Base-by-base conservation (phyloP, 2,329 filamentous ascomycete genomes). In the Podosphaera leucotricha region DNA sequence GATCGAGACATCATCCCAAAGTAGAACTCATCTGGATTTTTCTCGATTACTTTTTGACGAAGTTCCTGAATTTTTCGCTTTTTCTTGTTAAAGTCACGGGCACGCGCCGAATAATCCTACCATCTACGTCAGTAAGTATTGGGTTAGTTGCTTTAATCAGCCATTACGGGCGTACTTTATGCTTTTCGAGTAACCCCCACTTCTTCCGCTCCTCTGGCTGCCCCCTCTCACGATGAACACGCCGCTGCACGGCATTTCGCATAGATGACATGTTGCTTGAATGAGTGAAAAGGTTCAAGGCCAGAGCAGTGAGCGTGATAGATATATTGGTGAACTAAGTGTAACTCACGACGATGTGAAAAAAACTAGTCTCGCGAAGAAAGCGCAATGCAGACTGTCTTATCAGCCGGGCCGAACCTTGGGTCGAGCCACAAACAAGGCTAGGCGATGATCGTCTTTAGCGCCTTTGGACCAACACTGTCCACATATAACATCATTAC, bases 111-210 rank as follows among this genome's bases (percentile, higher is more conserved):
- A 60, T 79, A 78, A 58, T 79, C 75, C 68, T 71, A 47, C 36
- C 16, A 26, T 33, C 15, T 6, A 7, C 4, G 28, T 33, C 1
- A 33, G 11, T 11, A n/a, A 13, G 28, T 39, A 41, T 21, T 21
- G 6, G 6, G 20, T 6, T 8, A n/a, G 3, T 11, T 33, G 28
- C 10, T 33, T 3, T 13, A 33, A 33, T 13, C 6, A 33, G 11
- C 6, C 26, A 19, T 11, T 26, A 15, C 21, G 37, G 22, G 49
- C 57, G 37, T 57, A 78, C 77, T 66, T 94, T 94, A 70, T 90
- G 81, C 65, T 98, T 95, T 62, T 95, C 90, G 48, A 95, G 76
- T 19, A 95, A 72, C 50, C 90, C 90, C 63, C 85, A 84, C 66
- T 83, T 83, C 51, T 77, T 67, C 44, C 90, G 82, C 58, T 86